Conservation (phyloP, 768 basidiomycete genomes). For the Boletus reticulatus region DNA sequence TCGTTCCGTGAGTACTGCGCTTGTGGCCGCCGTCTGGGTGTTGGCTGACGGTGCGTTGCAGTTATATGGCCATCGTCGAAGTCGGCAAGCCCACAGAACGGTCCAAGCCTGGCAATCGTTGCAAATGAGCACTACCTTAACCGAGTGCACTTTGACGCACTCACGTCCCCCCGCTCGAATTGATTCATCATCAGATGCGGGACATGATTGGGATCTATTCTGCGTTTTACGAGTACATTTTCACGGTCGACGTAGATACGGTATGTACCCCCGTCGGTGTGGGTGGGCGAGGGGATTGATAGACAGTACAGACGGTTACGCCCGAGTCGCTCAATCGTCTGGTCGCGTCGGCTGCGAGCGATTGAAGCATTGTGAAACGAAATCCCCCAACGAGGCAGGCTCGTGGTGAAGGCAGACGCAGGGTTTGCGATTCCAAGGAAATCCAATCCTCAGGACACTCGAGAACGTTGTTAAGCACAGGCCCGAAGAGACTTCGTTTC, state of each 20-base stretch:
- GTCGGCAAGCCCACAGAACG: slow-evolving; percentile 94
- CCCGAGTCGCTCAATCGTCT: too few relatives aligned
- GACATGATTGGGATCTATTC: too few relatives aligned
- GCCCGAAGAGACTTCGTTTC: slow-evolving; percentile 73
- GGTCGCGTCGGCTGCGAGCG: too few relatives aligned
- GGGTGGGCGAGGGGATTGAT: too few relatives aligned
- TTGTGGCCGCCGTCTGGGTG: not conserved
- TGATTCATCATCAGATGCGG: too few relatives aligned
- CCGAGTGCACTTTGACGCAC: slow-evolving; percentile 29
- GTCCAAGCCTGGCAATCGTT: slow-evolving; percentile 89
- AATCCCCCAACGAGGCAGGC: slow-evolving; percentile 83
- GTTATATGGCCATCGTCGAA: slow-evolving; percentile 91
- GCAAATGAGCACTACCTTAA: slow-evolving; percentile 95
- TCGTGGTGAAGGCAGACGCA: slow-evolving; percentile 80
- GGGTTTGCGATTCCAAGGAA: slow-evolving; percentile 57
- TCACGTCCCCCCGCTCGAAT: too few relatives aligned
- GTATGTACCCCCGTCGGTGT: too few relatives aligned
- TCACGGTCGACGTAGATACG: too few relatives aligned
- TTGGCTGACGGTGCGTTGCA: slow-evolving; percentile 26
- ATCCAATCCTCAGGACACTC: slow-evolving; percentile 69
- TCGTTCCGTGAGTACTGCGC: too few relatives aligned
- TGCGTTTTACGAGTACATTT: too few relatives aligned
- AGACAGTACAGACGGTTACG: too few relatives aligned
- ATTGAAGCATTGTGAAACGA: too few relatives aligned
- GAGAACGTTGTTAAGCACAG: slow-evolving; percentile 60